phyloP scores from a whole-genome alignment of 2,329 filamentous ascomycete species.

The Botryotinia calthae region DNA sequence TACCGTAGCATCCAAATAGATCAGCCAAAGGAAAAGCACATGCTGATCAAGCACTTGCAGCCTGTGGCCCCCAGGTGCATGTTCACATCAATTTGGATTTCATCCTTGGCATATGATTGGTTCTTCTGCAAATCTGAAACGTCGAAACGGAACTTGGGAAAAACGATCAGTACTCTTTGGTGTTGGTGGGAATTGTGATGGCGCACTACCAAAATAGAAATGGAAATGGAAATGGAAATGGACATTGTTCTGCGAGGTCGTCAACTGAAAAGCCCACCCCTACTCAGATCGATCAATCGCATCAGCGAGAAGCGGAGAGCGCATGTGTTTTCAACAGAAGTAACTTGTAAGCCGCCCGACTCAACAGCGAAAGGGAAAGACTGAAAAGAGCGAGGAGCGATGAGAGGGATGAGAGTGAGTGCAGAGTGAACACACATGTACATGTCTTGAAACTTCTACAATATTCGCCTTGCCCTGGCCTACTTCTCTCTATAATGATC shows the following conservation, averaged over 20 bases:
- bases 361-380: background rate
- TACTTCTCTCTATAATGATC: background rate
- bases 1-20: background rate
- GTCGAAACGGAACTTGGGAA: background rate
- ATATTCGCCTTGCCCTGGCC: background rate
- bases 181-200: slow-evolving; percentile 7
- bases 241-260: background rate
- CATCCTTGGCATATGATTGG: background rate
- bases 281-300: background rate
- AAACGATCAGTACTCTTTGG: background rate
- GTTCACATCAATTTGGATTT: background rate
- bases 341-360: background rate
- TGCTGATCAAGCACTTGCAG: slow-evolving; percentile 6
- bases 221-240: background rate
- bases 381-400: background rate
- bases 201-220: slow-evolving; percentile 7
- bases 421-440: background rate
- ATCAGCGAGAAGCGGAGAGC: background rate
- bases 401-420: background rate
- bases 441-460: background rate
- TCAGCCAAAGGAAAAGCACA: background rate
- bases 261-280: background rate
- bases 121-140: slow-evolving; percentile 11
- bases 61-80: background rate
- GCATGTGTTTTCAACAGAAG: background rate